A percentile compares a stretch with the other conserved stretches of the same genome.
These are phyloP conservation scores for Fusarium continuum DNA, from an alignment of 2,329 filamentous ascomycete genomes.

Conservation along the genomic window DNA sequence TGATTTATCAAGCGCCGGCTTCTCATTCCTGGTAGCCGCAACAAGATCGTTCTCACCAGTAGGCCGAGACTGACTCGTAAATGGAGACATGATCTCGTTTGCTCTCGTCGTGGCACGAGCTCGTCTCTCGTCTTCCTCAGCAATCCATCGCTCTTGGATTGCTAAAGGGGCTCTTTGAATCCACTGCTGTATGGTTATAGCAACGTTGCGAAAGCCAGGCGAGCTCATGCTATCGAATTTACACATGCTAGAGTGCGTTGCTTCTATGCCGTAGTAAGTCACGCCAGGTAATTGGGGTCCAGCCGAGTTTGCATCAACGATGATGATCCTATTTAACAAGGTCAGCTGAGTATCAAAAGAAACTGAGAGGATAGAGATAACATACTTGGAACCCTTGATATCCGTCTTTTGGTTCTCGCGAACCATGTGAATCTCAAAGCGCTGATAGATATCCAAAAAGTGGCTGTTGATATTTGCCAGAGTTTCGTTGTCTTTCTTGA, in stretches of 20 bases:
- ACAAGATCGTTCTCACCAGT: neutral
- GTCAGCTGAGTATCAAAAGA: slow-evolving; percentile 2
- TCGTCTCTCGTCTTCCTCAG: slow-evolving; percentile 64
- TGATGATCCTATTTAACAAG: slow-evolving; percentile 54
- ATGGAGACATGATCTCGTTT: slow-evolving; percentile 54
- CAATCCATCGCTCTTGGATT: slow-evolving; percentile 66
- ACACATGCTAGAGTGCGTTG: slow-evolving; percentile 76
- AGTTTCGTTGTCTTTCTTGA: slow-evolving; percentile 79
- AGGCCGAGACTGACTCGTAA: slow-evolving; percentile 18
- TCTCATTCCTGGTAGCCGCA: slow-evolving; percentile 2
- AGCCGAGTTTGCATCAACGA: slow-evolving; percentile 77
- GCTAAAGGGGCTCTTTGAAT: slow-evolving; percentile 62
- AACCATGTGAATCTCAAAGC: slow-evolving; percentile 79
- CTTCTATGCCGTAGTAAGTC: slow-evolving; percentile 78
- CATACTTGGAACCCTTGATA: slow-evolving; percentile 67
- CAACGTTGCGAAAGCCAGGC: slow-evolving; percentile 69
- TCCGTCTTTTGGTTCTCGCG: slow-evolving; percentile 79
- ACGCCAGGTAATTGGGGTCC: slow-evolving; percentile 75
- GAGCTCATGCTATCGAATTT: slow-evolving; percentile 72
- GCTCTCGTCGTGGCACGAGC: slow-evolving; percentile 56
- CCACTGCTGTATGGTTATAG: slow-evolving; percentile 62
- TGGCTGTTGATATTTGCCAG: slow-evolving; percentile 77
- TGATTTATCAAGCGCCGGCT: neutral
- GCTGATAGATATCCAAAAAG: slow-evolving; percentile 75
- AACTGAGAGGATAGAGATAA: neutral